Percentiles rank a stretch among this genome's conserved stretches.
phyloP scores from a whole-genome alignment of 768 basidiomycete species.

The Leccinum subgranulosum region DNA sequence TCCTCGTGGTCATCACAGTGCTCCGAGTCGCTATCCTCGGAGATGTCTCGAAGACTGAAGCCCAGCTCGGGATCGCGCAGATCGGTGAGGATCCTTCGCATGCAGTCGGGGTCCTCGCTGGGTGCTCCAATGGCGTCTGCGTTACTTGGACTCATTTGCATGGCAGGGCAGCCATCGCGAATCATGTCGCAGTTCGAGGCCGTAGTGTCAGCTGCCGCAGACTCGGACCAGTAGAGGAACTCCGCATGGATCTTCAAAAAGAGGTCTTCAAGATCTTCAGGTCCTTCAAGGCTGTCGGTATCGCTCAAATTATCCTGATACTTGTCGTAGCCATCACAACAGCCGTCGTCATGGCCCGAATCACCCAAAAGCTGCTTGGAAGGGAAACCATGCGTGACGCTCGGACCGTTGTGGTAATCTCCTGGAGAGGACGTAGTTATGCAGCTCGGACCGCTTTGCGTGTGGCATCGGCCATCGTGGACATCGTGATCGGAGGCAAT shows the following conservation, averaged over 20 bases:
- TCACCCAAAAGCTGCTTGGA: not conserved
- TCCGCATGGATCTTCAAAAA: not conserved
- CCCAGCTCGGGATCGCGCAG: slow-evolving; percentile 17
- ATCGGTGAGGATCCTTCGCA: slow-evolving; percentile 13
- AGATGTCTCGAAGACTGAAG: not conserved
- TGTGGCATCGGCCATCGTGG: not conserved
- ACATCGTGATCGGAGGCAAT: not conserved
- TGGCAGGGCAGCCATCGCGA: not conserved
- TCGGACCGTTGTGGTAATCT: too few relatives aligned
- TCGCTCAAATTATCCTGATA: not conserved
- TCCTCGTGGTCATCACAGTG: not conserved
- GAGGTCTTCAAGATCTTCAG: not conserved
- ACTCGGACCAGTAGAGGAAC: not conserved
- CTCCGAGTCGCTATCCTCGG: slow-evolving; percentile 8
- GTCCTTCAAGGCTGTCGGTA: not conserved
- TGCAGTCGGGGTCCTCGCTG: slow-evolving; percentile 3
- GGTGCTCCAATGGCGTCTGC: not conserved
- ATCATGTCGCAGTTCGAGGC: not conserved
- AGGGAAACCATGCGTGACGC: not conserved
- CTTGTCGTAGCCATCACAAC: not conserved
- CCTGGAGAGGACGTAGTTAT: not conserved
- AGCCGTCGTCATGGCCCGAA: not conserved
- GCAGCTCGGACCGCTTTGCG: not conserved
- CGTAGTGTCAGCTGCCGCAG: not conserved
- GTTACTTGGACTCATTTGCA: not conserved